Percentiles rank a stretch among this genome's conserved stretches.
Evolutionary conservation across 176 grass and related monocot genomes (phyloP).

Genomic region (Carex pumila): DNA sequence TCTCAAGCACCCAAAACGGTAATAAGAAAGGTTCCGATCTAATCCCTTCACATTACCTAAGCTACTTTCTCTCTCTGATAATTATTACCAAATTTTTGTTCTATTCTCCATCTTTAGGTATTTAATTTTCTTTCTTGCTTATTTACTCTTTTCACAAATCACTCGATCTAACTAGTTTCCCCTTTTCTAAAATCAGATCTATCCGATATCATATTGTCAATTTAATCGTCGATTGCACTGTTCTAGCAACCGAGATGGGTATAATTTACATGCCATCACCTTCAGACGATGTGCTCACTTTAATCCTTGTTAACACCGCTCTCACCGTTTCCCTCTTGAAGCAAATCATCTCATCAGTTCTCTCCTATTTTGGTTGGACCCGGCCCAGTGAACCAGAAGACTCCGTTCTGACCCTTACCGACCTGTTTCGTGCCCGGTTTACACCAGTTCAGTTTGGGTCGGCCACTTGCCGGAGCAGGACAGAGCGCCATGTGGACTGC

Average conservation of each 20-base stretch:
- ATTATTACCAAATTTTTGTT: background rate
- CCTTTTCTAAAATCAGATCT: background rate
- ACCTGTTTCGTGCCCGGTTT: slow-evolving; percentile 54
- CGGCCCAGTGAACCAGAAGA: background rate
- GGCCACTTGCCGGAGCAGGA: slow-evolving; percentile 1
- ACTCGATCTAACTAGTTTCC: background rate
- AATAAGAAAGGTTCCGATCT: background rate
- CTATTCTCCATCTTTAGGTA: background rate
- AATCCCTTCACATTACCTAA: slow-evolving; percentile 13
- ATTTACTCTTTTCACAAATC: background rate
- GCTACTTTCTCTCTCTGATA: background rate
- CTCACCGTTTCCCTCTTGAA: slow-evolving; percentile 49
- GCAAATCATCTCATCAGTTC: slow-evolving; percentile 29
- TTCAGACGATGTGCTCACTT: slow-evolving; percentile 51
- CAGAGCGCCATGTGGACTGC: slow-evolving; percentile 32
- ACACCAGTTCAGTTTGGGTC: slow-evolving; percentile 41
- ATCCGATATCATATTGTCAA: background rate
- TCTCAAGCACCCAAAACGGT: background rate
- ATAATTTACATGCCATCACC: slow-evolving; percentile 61
- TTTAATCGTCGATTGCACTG: background rate
- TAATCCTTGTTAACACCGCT: slow-evolving; percentile 57
- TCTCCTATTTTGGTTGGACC: slow-evolving; percentile 41
- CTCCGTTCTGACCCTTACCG: slow-evolving; percentile 25
- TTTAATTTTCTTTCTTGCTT: background rate
- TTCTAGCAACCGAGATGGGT: slow-evolving; percentile 43